Base-by-base conservation (phyloP, 768 basidiomycete genomes). In the Trametes gibbosa region DNA sequence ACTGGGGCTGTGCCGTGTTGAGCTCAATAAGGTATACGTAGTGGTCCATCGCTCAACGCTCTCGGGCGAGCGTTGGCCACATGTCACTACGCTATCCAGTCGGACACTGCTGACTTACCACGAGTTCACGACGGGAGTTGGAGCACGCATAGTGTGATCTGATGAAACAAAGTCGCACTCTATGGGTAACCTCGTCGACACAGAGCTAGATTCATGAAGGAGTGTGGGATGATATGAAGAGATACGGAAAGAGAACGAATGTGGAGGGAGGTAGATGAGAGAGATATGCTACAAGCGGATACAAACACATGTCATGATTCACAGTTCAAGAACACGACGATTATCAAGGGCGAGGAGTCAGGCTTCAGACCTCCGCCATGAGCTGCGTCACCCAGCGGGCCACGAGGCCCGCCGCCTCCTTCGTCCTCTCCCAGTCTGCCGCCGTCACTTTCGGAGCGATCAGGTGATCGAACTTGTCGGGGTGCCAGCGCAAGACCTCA, bases 401-500 rank as follows among this genome's bases (percentile, higher is more conserved):
- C 27, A 60, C 39, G 10, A 60, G 23, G 9, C 53, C 47, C 5
- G 53, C 59, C 3, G 59, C 59, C 53, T 60, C 52, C 47, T 42
- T 55, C 42, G 49, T 46, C 42, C 17, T 29, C 43, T 39, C 49
- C 59, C 53, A 54, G 12, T 60, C 47, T 14, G 32, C 53, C n/a
- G 41, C 29, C 17, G 10, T 13, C 2, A 61, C 23, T 27, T 51
- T 50, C 16, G 53, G 59, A 17, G n/a, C 2, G 34, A 61, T 51
- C 40, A 46, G 21, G 19, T 24, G 53, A 56, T 77, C 68, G 61
- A 84, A 80, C 63, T 81, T 83, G 62, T 85, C 84, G 5, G 82
- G 80, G 62, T 85, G 82, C 76, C 79, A 85, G 24, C 76, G 74
- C 49, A 82, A 65, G 25, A 84, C 69, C 64, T 84, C 82, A 13